Percentiles rank a stretch among this genome's conserved stretches.
These are phyloP conservation scores for Metschnikowia lochheadii DNA, from an alignment of 805 yeast genomes.

Conservation along the genomic window DNA sequence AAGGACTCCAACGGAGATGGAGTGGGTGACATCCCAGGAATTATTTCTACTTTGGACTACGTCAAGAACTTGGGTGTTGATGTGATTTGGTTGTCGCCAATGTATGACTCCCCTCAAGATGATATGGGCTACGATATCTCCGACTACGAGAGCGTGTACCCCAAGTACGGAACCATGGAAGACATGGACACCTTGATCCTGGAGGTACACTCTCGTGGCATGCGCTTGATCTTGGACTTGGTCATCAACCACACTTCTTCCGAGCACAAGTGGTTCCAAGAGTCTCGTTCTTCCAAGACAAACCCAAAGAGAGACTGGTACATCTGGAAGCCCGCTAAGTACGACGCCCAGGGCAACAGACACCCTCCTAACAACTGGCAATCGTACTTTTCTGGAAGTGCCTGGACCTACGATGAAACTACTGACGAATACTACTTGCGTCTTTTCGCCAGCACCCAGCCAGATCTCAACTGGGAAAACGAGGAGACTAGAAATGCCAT, in stretches of 20 bases:
- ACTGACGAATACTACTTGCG: conserved; percentile 55
- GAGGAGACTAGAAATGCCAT: conserved; percentile 36
- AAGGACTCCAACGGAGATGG: conserved; percentile 60
- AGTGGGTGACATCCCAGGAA: conserved; percentile 54
- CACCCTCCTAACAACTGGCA: conserved; percentile 57
- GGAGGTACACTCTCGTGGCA: conserved; percentile 45
- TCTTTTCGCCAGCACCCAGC: conserved; percentile 51
- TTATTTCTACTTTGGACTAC: conserved; percentile 49
- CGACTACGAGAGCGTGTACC: conserved; percentile 49
- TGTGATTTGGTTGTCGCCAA: conserved; percentile 55
- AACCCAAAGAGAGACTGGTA: conserved; percentile 61
- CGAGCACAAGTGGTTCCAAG: conserved; percentile 56
- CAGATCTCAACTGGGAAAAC: conserved; percentile 62
- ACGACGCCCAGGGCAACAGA: conserved; percentile 46
- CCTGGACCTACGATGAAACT: conserved; percentile 53
- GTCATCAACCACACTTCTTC: conserved; percentile 57
- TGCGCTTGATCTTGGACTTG: conserved; percentile 51
- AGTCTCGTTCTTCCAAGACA: conserved; percentile 46
- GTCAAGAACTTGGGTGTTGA: conserved; percentile 47
- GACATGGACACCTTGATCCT: conserved; percentile 48
- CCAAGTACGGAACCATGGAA: conserved; percentile 50
- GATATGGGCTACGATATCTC: conserved; percentile 64
- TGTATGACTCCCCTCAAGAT: conserved; percentile 54
- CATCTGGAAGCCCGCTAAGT: conserved; percentile 50
- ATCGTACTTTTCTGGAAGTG: conserved; percentile 49